phyloP scores from a whole-genome alignment of 306 rosid genomes.

The Pueraria montana region DNA sequence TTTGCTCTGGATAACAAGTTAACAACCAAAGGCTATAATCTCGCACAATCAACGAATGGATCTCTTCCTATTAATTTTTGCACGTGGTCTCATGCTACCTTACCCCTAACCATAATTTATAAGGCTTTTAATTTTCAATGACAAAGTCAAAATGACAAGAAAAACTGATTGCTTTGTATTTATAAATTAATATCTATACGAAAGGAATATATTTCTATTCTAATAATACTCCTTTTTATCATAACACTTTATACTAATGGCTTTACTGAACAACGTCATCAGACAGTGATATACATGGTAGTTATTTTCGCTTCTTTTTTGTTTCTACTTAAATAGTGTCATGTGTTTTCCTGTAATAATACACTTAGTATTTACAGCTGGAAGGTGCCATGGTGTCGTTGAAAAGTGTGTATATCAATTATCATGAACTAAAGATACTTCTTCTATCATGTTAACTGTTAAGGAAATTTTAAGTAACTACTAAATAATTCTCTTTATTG shows the following conservation, averaged over 20 bases:
- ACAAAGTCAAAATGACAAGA: slow-evolving; percentile 1
- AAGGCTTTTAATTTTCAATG: slow-evolving; percentile 10
- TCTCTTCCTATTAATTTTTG: not conserved
- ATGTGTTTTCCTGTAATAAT: slow-evolving; percentile 5
- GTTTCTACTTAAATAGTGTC: not conserved
- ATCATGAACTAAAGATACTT: not conserved
- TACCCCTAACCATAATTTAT: not conserved
- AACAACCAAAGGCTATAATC: slow-evolving; percentile 8
- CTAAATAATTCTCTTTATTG: no score
- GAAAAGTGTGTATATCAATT: slow-evolving; percentile 36
- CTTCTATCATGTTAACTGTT: not conserved
- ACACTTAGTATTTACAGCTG: slow-evolving; percentile 11
- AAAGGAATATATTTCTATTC: not conserved
- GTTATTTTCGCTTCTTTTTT: not conserved
- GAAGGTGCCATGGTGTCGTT: slow-evolving; percentile 6
- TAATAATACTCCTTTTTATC: not conserved
- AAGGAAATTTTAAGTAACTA: no score
- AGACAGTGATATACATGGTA: slow-evolving; percentile 26
- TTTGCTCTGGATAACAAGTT: not conserved
- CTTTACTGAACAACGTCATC: slow-evolving; percentile 8
- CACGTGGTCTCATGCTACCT: not conserved
- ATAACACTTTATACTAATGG: not conserved
- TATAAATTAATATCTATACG: not conserved
- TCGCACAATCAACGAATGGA: not conserved
- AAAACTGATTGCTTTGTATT: not conserved